These are phyloP conservation scores for Cadophora sp. DNA, from an alignment of 2,329 filamentous ascomycete species.

Conservation along the genomic window DNA sequence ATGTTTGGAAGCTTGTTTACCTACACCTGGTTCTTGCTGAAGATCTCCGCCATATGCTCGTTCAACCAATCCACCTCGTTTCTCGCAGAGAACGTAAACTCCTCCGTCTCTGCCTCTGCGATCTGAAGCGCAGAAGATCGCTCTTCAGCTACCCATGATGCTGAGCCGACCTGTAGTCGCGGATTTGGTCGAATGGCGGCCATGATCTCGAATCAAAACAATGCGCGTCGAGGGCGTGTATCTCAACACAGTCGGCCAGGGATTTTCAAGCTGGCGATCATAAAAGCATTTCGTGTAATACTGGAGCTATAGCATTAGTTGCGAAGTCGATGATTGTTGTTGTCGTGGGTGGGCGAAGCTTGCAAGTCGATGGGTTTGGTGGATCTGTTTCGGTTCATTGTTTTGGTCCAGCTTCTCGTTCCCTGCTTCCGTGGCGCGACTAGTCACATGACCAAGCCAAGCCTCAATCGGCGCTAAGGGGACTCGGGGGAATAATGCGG, in stretches of 20 bases:
- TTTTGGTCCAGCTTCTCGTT: conserved; percentile 35
- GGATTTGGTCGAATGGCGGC: conserved; percentile 48
- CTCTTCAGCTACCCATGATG: conserved; percentile 86
- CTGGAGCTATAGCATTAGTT: conserved; percentile 26
- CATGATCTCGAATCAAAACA: conserved; percentile 44
- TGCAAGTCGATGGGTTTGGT: conserved; percentile 26
- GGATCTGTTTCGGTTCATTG: conserved; percentile 28
- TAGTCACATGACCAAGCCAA: conserved; percentile 24
- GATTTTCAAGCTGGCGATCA: conserved; percentile 25
- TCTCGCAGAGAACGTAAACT: conserved; percentile 88
- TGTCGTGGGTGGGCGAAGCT: conserved; percentile 33
- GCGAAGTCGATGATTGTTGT: conserved; percentile 27
- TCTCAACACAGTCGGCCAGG: conserved; percentile 17
- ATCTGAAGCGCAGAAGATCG: conserved; percentile 79
- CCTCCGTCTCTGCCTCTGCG: conserved; percentile 82
- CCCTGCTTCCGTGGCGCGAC: conserved; percentile 21
- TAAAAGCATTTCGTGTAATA: conserved; percentile 38
- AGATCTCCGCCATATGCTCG: conserved; percentile 96
- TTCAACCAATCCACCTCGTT: conserved; percentile 99
- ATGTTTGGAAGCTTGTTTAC: conserved; percentile 48
- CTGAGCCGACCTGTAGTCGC: conserved; percentile 77
- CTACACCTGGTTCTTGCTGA: conserved; percentile 85
- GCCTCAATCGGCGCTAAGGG: conserved; percentile 1
- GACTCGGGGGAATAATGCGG: conserved; percentile 22
- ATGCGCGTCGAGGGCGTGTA: conserved; percentile 39